These are phyloP conservation scores for Penicillium sp. DNA, from an alignment of 2,329 filamentous ascomycete species.

Conservation along the genomic window DNA sequence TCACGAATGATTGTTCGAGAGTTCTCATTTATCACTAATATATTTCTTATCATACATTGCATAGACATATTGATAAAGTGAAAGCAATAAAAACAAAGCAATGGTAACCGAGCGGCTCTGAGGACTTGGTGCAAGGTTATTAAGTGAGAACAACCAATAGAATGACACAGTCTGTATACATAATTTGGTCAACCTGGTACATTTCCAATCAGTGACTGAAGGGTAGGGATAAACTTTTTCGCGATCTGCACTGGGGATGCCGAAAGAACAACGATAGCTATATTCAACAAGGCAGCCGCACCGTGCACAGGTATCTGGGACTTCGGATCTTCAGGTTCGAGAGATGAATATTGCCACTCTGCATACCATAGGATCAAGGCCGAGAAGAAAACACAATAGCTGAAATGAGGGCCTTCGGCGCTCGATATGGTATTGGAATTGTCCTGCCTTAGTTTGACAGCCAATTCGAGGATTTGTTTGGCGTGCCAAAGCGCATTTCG, in stretches of 20 bases:
- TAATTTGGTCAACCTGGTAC: not conserved
- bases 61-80: not conserved
- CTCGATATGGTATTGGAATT: not conserved
- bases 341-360: not conserved
- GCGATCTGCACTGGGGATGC: not conserved
- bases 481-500: not conserved
- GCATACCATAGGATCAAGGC: not conserved
- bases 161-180: not conserved
- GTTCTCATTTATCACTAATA: not conserved
- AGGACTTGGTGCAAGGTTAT: not conserved
- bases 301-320: not conserved
- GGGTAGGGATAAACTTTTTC: not conserved
- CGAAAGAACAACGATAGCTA: not conserved
- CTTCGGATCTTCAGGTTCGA: not conserved
- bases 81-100: not conserved
- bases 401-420: not conserved
- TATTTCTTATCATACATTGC: not conserved
- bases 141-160: not conserved
- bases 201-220: not conserved
- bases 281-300: not conserved
- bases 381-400: not conserved
- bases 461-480: not conserved
- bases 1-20: not conserved
- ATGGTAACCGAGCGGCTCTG: not conserved
- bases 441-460: not conserved